A percentile compares a stretch with the other conserved stretches of the same genome.
These are phyloP conservation scores for Cenchrus purpureus DNA, from an alignment of 176 grass and related monocot genomes.

Conservation along the genomic window DNA sequence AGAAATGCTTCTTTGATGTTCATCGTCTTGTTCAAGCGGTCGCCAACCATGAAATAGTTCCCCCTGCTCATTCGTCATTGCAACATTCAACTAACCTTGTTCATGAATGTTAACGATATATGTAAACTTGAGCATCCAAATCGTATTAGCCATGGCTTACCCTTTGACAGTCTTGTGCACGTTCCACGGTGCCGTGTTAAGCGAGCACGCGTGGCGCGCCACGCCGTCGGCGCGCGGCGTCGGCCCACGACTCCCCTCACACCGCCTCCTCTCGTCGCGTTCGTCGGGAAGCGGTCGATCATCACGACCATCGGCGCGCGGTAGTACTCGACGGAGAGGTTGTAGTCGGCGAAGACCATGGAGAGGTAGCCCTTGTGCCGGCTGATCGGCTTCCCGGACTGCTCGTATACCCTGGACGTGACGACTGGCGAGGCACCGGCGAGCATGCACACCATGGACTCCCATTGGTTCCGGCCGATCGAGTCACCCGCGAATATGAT, in stretches of 20 bases:
- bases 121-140: not conserved
- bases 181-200: slow-evolving; percentile 61
- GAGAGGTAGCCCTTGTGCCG: slow-evolving; percentile 52
- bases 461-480: slow-evolving; percentile 59
- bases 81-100: not conserved
- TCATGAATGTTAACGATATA: not conserved
- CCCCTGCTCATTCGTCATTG: slow-evolving; percentile 34
- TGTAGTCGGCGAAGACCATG: slow-evolving; percentile 41
- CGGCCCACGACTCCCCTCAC: too few species aligned
- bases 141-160: not conserved
- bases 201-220: too few species aligned
- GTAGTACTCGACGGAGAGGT: slow-evolving; percentile 48
- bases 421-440: slow-evolving; percentile 17
- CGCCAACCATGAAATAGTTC: slow-evolving; percentile 52
- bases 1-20: slow-evolving; percentile 42
- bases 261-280: not conserved
- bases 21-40: slow-evolving; percentile 38
- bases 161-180: slow-evolving; percentile 40
- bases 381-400: slow-evolving; percentile 52
- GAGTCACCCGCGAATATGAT: slow-evolving; percentile 58
- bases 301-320: slow-evolving; percentile 52
- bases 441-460: slow-evolving; percentile 62
- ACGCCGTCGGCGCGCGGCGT: too few species aligned
- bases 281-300: slow-evolving; percentile 37
- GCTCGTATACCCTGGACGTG: slow-evolving; percentile 30